Evolutionary conservation across 2,329 filamentous ascomycete genomes (phyloP), one percentile per base, ranked within the genome.

Genomic region (Neonectria coccinea): DNA sequence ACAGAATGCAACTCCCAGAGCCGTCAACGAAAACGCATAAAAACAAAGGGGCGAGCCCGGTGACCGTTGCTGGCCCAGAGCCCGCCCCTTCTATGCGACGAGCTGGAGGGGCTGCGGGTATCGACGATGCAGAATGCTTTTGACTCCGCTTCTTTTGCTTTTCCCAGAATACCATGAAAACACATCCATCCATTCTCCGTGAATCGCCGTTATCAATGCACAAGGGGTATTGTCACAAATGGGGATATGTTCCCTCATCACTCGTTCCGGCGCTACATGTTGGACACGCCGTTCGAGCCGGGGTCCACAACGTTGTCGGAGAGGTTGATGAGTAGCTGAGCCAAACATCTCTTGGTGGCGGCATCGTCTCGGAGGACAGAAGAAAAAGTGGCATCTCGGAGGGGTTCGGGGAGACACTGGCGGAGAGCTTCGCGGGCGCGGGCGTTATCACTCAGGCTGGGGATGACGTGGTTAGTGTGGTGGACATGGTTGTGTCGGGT

Each of bases 361-460:
- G 96, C 96, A 76, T 99, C 96, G 75, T 99, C 96, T 63, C 96
- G 92, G 36, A 99, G 89, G 48, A 99, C 96, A 0, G 94, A 95
- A 9, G 94, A 97, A 79, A 99, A 99, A 2, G 96, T 99, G 8
- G 95, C 94, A 78, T 99, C 96, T 52, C 96, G 92, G n/a, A 99
- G 89, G n/a, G 96, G 96, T 76, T 99, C 96, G 0, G 96, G 96
- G 12, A 99, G 90, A 76, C 96, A 99, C 80, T 99, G 96, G 45
- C 96, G 89, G 22, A 99, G 87, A 50, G 96, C 96, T 79, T 99
- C 96, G 33, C 96, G 92, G 61, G 96, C 96, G 65, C 96, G 91
- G 65, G 95, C 95, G 75, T 99, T 99, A 78, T 99, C 96, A 74
- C 94, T 97, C 51, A 99, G 85, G 65, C 94, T 97, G 72, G 22